Evolutionary conservation across 371 early-diverging fungal genomes (phyloP).

Genomic region (Mortierella sp.): DNA sequence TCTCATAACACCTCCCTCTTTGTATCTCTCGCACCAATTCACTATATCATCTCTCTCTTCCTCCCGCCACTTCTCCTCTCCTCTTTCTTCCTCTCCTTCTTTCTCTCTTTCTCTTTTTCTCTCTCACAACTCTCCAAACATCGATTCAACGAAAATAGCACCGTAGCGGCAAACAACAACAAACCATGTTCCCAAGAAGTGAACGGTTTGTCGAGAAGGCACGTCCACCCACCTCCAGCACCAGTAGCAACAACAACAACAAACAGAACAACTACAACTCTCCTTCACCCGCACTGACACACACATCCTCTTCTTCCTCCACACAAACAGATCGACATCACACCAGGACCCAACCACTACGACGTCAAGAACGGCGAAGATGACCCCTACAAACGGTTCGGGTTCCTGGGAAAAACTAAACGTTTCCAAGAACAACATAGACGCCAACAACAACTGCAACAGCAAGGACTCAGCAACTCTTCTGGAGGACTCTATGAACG

Average conservation of each 20-base stretch:
- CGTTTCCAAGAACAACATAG: conserved; percentile 26
- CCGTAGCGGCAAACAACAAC: background rate
- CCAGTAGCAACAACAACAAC: background rate
- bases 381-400: conserved; percentile 51
- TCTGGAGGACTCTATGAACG: conserved; percentile 33
- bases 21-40: background rate
- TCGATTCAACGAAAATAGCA: background rate
- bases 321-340: conserved; percentile 35
- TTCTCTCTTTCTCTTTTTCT: background rate
- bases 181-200: conserved; percentile 51
- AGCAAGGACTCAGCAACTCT: background rate
- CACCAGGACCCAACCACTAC: conserved; percentile 57
- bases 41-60: too few relatives aligned
- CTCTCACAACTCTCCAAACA: background rate
- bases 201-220: conserved; percentile 59
- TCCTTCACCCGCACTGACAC: background rate
- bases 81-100: conserved; percentile 4
- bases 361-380: conserved; percentile 42
- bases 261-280: too few relatives aligned
- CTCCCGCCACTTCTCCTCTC: background rate
- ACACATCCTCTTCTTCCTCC: background rate
- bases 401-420: conserved; percentile 50
- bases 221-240: background rate
- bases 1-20: conserved; percentile 5
- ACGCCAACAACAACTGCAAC: background rate